Evolutionary conservation across 176 grass and related monocot species (phyloP).

Genomic region (Leersia perrieri): DNA sequence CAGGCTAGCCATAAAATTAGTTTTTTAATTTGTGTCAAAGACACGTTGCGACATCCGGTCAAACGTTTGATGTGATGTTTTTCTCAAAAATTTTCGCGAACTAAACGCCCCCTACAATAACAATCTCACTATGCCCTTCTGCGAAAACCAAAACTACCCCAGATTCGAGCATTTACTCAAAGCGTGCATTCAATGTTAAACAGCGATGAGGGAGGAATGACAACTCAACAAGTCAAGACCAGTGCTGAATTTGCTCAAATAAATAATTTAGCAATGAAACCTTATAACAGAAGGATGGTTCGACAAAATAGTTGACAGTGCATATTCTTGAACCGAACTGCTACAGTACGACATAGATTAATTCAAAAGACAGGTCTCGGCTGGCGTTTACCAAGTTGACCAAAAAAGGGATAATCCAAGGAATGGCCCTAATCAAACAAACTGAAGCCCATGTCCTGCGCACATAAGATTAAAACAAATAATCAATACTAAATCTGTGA

Average conservation of each 20-base stretch:
- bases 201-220: neutral
- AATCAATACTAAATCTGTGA: neutral
- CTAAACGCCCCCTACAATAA: too few relatives aligned
- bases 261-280: neutral
- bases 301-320: neutral
- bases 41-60: too few relatives aligned
- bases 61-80: too few relatives aligned
- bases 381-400: neutral
- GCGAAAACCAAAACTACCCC: neutral
- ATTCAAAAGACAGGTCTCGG: neutral
- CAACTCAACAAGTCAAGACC: neutral
- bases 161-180: neutral
- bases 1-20: too few relatives aligned
- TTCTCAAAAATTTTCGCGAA: too few relatives aligned
- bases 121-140: neutral
- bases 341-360: neutral
- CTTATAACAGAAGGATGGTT: neutral
- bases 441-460: constrained; percentile 33
- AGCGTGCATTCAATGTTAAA: neutral
- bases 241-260: neutral
- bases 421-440: constrained; percentile 1
- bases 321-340: neutral
- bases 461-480: neutral
- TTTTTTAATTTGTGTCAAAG: too few relatives aligned
- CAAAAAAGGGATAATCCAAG: neutral